A percentile compares a stretch with the other conserved stretches of the same genome.
Conservation (phyloP, 2,329 filamentous ascomycete genomes). For the Colletotrichum spaethianum region DNA sequence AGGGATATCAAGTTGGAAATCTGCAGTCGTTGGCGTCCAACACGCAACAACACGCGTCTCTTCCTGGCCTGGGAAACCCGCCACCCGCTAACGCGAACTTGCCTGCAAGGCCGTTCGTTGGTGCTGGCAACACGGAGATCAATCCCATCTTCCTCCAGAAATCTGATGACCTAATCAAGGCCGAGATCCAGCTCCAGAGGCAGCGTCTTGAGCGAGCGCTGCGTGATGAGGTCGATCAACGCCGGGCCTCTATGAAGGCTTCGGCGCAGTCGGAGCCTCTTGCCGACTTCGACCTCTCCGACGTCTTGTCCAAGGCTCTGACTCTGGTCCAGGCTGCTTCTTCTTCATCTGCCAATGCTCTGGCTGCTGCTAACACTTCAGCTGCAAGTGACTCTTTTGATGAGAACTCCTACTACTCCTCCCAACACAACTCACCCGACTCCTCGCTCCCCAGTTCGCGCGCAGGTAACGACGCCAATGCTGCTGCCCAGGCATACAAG, state of each 20-base stretch:
- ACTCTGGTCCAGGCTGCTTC: constrained; percentile 79
- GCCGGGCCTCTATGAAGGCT: constrained; percentile 59
- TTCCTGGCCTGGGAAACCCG: constrained; percentile 45
- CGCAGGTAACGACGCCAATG: constrained; percentile 61
- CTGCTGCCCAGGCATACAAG: constrained; percentile 47
- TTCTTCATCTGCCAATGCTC: constrained; percentile 69
- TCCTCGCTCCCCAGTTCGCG: constrained; percentile 61
- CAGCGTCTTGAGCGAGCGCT: constrained; percentile 84
- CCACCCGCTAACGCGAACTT: constrained; percentile 50
- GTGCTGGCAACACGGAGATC: constrained; percentile 75
- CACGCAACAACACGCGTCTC: constrained; percentile 50
- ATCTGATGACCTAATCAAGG: constrained; percentile 85
- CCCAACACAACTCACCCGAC: constrained; percentile 85
- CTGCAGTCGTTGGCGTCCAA: constrained; percentile 54
- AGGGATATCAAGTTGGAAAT: constrained; percentile 48
- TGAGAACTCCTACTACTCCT: constrained; percentile 96
- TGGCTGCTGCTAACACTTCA: constrained; percentile 67
- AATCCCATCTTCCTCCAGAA: constrained; percentile 89
- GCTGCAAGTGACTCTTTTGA: constrained; percentile 86
- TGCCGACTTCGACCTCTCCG: constrained; percentile 78
- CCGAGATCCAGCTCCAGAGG: constrained; percentile 84
- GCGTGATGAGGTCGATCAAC: constrained; percentile 82
- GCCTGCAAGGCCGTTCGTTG: constrained; percentile 56
- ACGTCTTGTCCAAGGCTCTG: constrained; percentile 80
- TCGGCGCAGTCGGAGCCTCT: constrained; percentile 64